A percentile compares a stretch with the other conserved stretches of the same genome.
These are phyloP conservation scores for Prillingera fragicola DNA, from an alignment of 1,284 basidiomycete genomes.

Conservation along the genomic window DNA sequence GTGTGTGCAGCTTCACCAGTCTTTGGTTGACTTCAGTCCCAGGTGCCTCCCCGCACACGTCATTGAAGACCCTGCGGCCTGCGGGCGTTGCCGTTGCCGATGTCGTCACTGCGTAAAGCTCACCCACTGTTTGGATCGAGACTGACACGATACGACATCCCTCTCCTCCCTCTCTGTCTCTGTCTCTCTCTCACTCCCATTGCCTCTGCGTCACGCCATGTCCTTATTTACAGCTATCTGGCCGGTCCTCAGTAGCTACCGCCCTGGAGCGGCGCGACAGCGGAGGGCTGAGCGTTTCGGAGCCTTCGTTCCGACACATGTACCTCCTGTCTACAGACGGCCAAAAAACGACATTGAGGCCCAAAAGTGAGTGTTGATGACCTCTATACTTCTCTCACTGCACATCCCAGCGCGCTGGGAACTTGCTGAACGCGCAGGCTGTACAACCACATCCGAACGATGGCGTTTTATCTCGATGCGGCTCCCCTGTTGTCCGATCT, in stretches of 20 bases:
- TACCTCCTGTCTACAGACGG: constrained; percentile 27
- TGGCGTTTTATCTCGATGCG: constrained; percentile 42
- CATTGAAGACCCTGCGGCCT: too few relatives aligned
- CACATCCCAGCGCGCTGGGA: constrained; percentile 6
- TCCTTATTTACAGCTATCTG: constrained; percentile 24
- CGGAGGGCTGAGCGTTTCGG: constrained; percentile 35
- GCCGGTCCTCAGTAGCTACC: constrained; percentile 29
- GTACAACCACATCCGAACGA: constrained; percentile 46
- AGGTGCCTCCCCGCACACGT: too few relatives aligned
- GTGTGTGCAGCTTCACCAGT: too few relatives aligned
- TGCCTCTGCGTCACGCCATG: constrained; percentile 2
- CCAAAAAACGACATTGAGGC: constrained; percentile 42
- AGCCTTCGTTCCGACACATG: constrained; percentile 40
- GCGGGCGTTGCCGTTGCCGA: too few relatives aligned
- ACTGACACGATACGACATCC: too few relatives aligned
- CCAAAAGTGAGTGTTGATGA: constrained; percentile 35
- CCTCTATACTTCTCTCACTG: constrained; percentile 2
- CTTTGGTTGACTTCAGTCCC: too few relatives aligned
- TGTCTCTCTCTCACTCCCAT: not conserved
- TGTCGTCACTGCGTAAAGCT: too few relatives aligned
- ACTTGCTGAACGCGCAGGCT: constrained; percentile 22
- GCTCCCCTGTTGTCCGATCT: constrained; percentile 45
- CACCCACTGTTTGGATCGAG: too few relatives aligned
- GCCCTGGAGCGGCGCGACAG: constrained; percentile 27
- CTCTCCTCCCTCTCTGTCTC: not conserved